Percentiles rank a stretch among this genome's conserved stretches.
Conservation (phyloP, 331 rosid genomes). For the Cydonia oblonga region DNA sequence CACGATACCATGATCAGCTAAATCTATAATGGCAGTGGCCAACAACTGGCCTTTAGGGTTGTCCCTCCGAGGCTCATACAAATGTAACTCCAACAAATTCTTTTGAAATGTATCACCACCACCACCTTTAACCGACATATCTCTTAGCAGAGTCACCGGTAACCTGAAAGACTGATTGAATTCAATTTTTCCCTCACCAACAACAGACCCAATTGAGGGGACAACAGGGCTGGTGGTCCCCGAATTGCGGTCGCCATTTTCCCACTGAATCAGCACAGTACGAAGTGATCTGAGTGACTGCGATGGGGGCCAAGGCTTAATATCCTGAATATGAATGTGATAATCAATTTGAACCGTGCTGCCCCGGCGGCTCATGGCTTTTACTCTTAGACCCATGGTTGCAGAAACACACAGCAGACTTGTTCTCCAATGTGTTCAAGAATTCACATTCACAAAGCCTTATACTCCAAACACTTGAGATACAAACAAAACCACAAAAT, state of each 20-base stretch:
- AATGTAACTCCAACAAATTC: conserved; percentile 69
- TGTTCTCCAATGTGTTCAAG: conserved; percentile 20
- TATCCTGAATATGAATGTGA: conserved; percentile 60
- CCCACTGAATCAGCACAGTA: conserved; percentile 86
- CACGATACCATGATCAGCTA: conserved; percentile 69
- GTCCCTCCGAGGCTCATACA: conserved; percentile 83
- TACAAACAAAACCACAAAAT: conserved; percentile 14
- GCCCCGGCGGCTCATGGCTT: conserved; percentile 57
- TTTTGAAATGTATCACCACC: conserved; percentile 52
- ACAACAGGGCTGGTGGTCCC: conserved; percentile 64
- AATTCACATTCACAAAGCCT: conserved; percentile 12
- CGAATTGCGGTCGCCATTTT: conserved; percentile 67
- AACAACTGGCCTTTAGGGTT: conserved; percentile 78
- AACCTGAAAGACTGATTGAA: conserved; percentile 73
- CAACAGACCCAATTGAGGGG: conserved; percentile 49
- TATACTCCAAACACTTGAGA: conserved; percentile 15
- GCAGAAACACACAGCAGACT: conserved; percentile 3
- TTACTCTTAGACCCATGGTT: conserved; percentile 54
- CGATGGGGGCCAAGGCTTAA: conserved; percentile 97
- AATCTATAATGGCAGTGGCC: conserved; percentile 69
- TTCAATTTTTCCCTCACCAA: conserved; percentile 74
- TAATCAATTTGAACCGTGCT: conserved; percentile 45
- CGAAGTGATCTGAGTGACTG: conserved; percentile 63
- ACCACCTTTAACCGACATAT: conserved; percentile 47
- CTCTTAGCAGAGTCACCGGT: conserved; percentile 58